Conservation (phyloP, 176 grass and related monocot genomes). For the Oryza longistaminata region DNA sequence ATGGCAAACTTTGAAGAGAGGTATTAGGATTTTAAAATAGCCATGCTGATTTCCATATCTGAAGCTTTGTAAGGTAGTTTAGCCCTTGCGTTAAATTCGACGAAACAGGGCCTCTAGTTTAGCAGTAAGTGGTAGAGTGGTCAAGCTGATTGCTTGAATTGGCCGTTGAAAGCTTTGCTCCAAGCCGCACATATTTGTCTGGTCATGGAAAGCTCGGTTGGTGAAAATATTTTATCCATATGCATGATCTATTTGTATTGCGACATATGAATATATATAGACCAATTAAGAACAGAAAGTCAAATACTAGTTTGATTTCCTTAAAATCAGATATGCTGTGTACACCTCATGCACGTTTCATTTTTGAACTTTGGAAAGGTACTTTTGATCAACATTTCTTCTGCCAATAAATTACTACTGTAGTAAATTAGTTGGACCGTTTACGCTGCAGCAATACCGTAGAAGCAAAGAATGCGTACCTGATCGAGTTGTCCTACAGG, state of each 20-base stretch:
- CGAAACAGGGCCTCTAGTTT: neutral
- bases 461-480: slow-evolving; percentile 5
- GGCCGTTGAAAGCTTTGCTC: neutral
- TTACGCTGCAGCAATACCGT: neutral
- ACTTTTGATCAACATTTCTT: neutral
- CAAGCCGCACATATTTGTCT: neutral
- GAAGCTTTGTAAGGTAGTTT: neutral
- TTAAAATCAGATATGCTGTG: neutral
- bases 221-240: neutral
- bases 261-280: neutral
- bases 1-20: neutral
- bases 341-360: neutral
- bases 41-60: neutral
- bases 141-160: neutral
- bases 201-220: neutral
- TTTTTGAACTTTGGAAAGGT: neutral
- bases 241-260: neutral
- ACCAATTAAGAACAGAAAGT: neutral
- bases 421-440: neutral
- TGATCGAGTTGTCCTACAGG: neutral
- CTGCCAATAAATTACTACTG: neutral
- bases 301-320: neutral
- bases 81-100: neutral
- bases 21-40: neutral
- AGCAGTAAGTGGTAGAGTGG: neutral